Evolutionary conservation across 495 filamentous ascomycete genomes (phyloP).

Genomic region (Talaromyces borbonicus): DNA sequence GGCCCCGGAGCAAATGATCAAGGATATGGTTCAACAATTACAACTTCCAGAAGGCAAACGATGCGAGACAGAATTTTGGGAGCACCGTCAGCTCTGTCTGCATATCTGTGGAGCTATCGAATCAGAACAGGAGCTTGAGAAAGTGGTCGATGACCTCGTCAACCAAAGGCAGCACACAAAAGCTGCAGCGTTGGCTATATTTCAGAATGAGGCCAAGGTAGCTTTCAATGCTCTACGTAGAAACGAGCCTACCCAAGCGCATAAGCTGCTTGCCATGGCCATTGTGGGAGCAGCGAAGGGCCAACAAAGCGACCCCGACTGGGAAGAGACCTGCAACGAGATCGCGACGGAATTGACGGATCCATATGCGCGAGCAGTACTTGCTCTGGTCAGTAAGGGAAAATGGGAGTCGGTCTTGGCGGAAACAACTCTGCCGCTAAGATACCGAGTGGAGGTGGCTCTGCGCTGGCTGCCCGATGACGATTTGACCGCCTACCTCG

Average conservation of each 20-base stretch:
- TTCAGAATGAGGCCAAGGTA: slow-evolving; percentile 55
- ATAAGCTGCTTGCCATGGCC: slow-evolving; percentile 45
- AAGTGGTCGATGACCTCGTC: slow-evolving; percentile 49
- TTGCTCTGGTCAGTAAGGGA: slow-evolving; percentile 82
- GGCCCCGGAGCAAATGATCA: slow-evolving; percentile 25
- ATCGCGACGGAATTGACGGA: slow-evolving; percentile 62
- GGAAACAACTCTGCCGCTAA: slow-evolving; percentile 72
- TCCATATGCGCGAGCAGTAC: slow-evolving; percentile 81
- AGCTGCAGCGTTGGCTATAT: slow-evolving; percentile 67
- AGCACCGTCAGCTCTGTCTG: slow-evolving; percentile 71
- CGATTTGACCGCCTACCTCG: slow-evolving; percentile 63
- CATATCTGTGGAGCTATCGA: slow-evolving; percentile 67
- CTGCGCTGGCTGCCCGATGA: slow-evolving; percentile 74
- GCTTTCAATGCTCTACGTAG: slow-evolving; percentile 36
- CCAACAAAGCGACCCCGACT: slow-evolving; percentile 39
- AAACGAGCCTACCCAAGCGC: slow-evolving; percentile 32
- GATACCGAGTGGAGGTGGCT: slow-evolving; percentile 78
- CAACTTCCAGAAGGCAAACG: slow-evolving; percentile 39
- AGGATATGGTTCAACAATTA: slow-evolving; percentile 37
- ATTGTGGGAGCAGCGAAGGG: slow-evolving; percentile 45
- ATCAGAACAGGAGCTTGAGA: slow-evolving; percentile 50
- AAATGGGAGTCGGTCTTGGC: slow-evolving; percentile 78
- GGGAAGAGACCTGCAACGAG: slow-evolving; percentile 46
- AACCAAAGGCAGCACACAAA: slow-evolving; percentile 61
- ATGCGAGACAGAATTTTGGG: slow-evolving; percentile 52